Evolutionary conservation across 2,329 filamentous ascomycete genomes (phyloP), one percentile per base, ranked within the genome.

Genomic region (Dactylonectria macrodidyma): DNA sequence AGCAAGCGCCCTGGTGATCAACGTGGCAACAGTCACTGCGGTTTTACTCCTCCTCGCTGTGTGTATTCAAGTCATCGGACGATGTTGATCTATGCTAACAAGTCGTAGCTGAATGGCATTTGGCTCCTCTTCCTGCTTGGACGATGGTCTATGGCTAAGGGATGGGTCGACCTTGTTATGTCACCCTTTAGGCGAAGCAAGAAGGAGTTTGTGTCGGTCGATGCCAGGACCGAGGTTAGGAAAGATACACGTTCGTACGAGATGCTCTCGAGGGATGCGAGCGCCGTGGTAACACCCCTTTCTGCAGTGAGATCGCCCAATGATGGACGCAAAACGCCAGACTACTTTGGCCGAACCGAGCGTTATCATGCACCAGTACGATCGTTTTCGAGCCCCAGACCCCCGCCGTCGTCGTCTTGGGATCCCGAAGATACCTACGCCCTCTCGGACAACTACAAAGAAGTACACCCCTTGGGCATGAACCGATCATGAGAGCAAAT

Each of bases 161-260:
- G 93, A 69, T 99, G 96, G 96, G 73, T 85, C 48, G 91, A 97
- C 30, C 82, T 95, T 48, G 80, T 91, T 72, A 83, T 80, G 62
- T 79, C 81, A 44, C 77, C 84, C 56, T 81, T 89, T 67, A 81
- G 82, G 41, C 82, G 84, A 60, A 84, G 81, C 66, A 89, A 92
- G 78, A 89, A 90, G 75, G 95, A 98, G 80, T 98, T 98, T 75
- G 93, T 97, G 71, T 97, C 94, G 46, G 91, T 93, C 52, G 95
- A 98, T 78, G 94, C 95, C 54, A 88, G 88, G 68, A 81, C 83
- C 74, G 86, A 89, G 67, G 80, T 87, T 66, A 90, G 90, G 71
- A 87, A 88, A 79, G 89, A 91, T 75, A 86, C 85, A 79, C 88
- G 90, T 83, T 89, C 91, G 80, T 95, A 95, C 85, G 93, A 95